A percentile compares a stretch with the other conserved stretches of the same genome.
These are phyloP conservation scores for Phellopilus nigrolimitatus DNA, from an alignment of 1,284 basidiomycete species.

Conservation along the genomic window DNA sequence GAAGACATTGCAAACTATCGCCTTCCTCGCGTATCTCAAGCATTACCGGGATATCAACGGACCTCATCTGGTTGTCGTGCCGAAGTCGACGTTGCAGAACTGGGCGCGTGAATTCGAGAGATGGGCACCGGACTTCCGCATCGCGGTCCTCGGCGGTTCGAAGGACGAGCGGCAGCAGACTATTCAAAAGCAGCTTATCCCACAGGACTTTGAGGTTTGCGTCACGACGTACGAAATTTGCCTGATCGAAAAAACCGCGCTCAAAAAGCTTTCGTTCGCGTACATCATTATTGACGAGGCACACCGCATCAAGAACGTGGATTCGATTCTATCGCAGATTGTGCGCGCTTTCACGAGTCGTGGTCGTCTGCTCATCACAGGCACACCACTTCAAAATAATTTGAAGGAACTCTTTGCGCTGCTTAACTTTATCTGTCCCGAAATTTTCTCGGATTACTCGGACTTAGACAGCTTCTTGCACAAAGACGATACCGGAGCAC, in stretches of 20 bases:
- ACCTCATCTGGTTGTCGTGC: constrained; percentile 93
- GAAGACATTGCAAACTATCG: constrained; percentile 97
- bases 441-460: constrained; percentile 73
- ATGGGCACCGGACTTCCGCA: constrained; percentile 91
- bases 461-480: constrained; percentile 75
- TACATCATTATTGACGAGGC: constrained; percentile 99
- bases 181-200: constrained; percentile 75
- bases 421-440: constrained; percentile 90
- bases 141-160: constrained; percentile 78
- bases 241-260: constrained; percentile 85
- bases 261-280: constrained; percentile 96
- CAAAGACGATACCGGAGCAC: constrained; percentile 70
- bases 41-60: constrained; percentile 76
- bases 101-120: constrained; percentile 91
- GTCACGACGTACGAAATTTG: constrained; percentile 99
- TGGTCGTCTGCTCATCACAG: constrained; percentile 91
- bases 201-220: constrained; percentile 91
- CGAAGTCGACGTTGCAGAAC: constrained; percentile 96
- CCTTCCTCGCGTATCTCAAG: constrained; percentile 94
- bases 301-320: constrained; percentile 98
- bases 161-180: constrained; percentile 88
- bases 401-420: constrained; percentile 96
- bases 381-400: constrained; percentile 97
- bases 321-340: constrained; percentile 94
- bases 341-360: constrained; percentile 89